Conservation (phyloP, 2,329 filamentous ascomycete species). For the Colletotrichum sidae region DNA sequence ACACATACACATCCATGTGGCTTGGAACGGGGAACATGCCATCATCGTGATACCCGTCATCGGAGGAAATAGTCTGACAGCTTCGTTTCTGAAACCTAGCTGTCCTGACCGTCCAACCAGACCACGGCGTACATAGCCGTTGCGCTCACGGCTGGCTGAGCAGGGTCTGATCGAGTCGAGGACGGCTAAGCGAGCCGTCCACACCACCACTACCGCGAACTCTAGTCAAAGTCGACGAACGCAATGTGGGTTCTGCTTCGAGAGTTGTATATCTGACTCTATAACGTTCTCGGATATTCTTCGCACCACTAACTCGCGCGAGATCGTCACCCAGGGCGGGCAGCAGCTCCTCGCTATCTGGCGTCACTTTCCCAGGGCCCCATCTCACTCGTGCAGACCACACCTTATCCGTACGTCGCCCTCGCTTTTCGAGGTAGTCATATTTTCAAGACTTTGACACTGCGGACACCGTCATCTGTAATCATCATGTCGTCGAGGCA, state of each 20-base stretch:
- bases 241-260: not conserved
- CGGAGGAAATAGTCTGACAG: slow-evolving; percentile 3
- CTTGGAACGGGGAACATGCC: slow-evolving; percentile 1
- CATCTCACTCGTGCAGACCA: no score
- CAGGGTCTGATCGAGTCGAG: slow-evolving; percentile 8
- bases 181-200: slow-evolving; percentile 22
- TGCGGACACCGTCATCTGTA: no score
- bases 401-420: not conserved
- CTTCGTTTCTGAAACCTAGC: slow-evolving; percentile 7
- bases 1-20: not conserved
- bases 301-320: no score
- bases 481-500: no score
- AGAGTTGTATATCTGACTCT: no score
- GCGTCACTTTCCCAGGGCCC: no score
- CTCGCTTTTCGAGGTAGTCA: not conserved
- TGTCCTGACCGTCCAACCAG: slow-evolving; percentile 6
- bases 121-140: slow-evolving; percentile 6
- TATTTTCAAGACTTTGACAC: no score
- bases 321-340: no score
- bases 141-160: not conserved
- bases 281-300: no score
- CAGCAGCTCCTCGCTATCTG: no score
- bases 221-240: not conserved
- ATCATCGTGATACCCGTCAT: slow-evolving; percentile 13
- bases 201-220: slow-evolving; percentile 9